These are phyloP conservation scores for Sechiopsis laciniata DNA, from an alignment of 306 rosid species.

Conservation along the genomic window DNA sequence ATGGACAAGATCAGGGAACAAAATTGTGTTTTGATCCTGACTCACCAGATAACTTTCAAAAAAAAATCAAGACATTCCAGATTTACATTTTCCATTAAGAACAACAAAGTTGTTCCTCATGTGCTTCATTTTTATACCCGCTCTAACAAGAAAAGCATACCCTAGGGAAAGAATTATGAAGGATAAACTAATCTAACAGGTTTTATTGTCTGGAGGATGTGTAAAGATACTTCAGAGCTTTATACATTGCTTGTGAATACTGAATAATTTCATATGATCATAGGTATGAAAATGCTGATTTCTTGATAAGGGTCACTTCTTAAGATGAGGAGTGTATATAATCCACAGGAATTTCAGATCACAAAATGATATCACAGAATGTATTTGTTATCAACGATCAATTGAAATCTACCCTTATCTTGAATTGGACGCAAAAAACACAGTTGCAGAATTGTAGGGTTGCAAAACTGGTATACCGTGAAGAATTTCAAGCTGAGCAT, in stretches of 20 bases:
- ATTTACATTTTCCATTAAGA: slow-evolving; percentile 17
- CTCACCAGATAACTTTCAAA: background rate
- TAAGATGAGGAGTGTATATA: background rate
- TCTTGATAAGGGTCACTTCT: slow-evolving; percentile 3
- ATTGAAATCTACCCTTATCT: background rate
- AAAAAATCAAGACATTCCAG: background rate
- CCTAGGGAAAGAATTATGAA: background rate
- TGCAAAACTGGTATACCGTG: slow-evolving; percentile 45
- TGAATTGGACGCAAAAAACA: background rate
- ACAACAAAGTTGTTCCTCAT: background rate
- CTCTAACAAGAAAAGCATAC: background rate
- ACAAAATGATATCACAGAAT: background rate
- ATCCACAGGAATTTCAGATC: background rate
- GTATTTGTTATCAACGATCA: slow-evolving; percentile 4
- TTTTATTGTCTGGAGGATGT: background rate
- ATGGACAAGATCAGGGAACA: slow-evolving; percentile 9
- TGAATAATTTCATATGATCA: background rate
- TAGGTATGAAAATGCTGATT: slow-evolving; percentile 5
- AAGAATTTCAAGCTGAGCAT: slow-evolving; percentile 48
- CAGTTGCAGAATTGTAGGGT: background rate
- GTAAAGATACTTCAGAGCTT: background rate
- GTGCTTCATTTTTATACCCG: background rate
- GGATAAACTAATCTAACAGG: slow-evolving; percentile 6
- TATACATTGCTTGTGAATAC: background rate
- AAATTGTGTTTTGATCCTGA: background rate